Conservation (phyloP, 2,329 filamentous ascomycete species). For the Cucurbitaria berberidis region DNA sequence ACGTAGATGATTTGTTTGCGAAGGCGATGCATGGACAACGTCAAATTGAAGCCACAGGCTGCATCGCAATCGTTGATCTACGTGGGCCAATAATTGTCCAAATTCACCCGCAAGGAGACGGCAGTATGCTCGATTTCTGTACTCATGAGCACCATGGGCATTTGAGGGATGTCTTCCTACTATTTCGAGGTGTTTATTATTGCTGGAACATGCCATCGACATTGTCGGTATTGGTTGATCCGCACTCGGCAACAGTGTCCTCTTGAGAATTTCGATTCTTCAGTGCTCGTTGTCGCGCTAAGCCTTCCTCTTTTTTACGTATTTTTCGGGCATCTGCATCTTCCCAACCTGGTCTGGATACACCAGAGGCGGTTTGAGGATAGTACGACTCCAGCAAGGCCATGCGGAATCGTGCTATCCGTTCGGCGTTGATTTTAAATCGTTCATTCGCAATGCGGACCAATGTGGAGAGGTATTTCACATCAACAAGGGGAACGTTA, state of each 20-base stretch:
- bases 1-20: not conserved
- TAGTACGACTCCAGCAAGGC: conserved; percentile 52
- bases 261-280: conserved; percentile 8
- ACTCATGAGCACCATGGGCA: not conserved
- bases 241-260: not conserved
- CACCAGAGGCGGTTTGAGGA: not conserved
- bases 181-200: not conserved
- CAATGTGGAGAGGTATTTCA: conserved; percentile 71
- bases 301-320: conserved; percentile 51
- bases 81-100: not conserved
- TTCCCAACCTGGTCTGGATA: conserved; percentile 48
- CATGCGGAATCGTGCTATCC: conserved; percentile 68
- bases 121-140: not conserved
- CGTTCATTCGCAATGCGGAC: conserved; percentile 75
- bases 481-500: conserved; percentile 61
- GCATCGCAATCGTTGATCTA: not conserved
- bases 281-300: conserved; percentile 57
- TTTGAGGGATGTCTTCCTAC: not conserved
- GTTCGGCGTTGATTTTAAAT: conserved; percentile 71
- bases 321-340: conserved; percentile 46
- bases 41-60: not conserved
- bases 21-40: not conserved
- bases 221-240: not conserved
- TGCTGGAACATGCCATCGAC: conserved; percentile 4
- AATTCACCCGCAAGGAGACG: not conserved